Evolutionary conservation across 495 filamentous ascomycete genomes (phyloP).

Genomic region (Xylaria venustula): DNA sequence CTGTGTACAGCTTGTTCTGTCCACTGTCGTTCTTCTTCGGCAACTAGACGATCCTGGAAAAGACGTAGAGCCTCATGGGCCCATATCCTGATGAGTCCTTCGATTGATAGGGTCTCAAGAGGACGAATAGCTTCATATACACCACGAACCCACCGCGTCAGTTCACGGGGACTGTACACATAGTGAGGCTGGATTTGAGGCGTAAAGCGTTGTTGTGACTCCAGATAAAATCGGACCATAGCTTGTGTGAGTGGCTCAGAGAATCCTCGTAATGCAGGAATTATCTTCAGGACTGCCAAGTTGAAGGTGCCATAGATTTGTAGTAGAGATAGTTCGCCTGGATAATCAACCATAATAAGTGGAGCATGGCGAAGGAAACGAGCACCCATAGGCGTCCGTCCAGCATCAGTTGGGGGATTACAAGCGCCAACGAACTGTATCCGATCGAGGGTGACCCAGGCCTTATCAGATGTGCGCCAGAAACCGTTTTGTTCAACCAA

Average conservation of each 20-base stretch:
- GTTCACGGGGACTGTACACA: conserved; percentile 96
- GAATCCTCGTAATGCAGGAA: conserved; percentile 92
- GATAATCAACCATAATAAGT: conserved; percentile 98
- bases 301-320: conserved; percentile 99
- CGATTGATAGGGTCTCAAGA: conserved; percentile 79
- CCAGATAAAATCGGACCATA: conserved; percentile 95
- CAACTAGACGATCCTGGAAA: conserved; percentile 94
- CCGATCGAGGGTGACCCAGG: conserved; percentile 94
- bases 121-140: conserved; percentile 95
- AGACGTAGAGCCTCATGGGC: conserved; percentile 93
- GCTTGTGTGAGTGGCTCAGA: conserved; percentile 91
- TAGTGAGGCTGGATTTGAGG: conserved; percentile 97
- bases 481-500: conserved; percentile 98
- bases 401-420: conserved; percentile 98
- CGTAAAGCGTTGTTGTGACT: conserved; percentile 91
- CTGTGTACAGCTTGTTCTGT: conserved; percentile 80
- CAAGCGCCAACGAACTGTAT: conserved; percentile 99
- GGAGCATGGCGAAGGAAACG: conserved; percentile 94
- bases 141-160: conserved; percentile 95
- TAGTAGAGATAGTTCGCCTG: conserved; percentile 85
- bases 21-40: conserved; percentile 93
- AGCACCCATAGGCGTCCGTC: conserved; percentile 88
- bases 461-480: conserved; percentile 96
- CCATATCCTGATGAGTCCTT: conserved; percentile 96
- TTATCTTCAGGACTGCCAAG: conserved; percentile 91